Evolutionary conservation across 2,329 filamentous ascomycete species (phyloP).

Genomic region (Talaromyces sp.): DNA sequence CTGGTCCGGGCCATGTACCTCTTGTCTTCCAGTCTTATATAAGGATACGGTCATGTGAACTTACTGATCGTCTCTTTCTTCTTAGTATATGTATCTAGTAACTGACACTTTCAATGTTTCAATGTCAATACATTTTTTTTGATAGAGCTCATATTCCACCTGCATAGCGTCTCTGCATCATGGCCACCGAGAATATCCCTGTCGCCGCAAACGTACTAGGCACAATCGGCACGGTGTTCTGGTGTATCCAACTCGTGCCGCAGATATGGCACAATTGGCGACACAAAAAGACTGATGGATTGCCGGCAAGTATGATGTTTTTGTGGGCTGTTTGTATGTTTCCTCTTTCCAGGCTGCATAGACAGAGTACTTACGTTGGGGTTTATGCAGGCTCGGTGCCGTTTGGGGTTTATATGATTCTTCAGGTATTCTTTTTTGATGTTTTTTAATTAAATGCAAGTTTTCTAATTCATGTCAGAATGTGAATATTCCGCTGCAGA

Average conservation of each 20-base stretch:
- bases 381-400: slow-evolving; percentile 40
- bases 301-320: slow-evolving; percentile 61
- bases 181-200: slow-evolving; percentile 27
- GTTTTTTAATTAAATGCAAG: not conserved
- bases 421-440: slow-evolving; percentile 40
- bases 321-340: slow-evolving; percentile 56
- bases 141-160: not conserved
- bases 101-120: not conserved
- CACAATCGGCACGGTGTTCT: slow-evolving; percentile 42
- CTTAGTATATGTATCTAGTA: not conserved
- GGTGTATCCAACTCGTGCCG: slow-evolving; percentile 40
- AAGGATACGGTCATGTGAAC: not conserved
- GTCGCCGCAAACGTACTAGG: slow-evolving; percentile 38
- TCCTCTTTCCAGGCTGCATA: not conserved
- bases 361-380: not conserved
- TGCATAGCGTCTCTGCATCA: not conserved
- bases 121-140: not conserved
- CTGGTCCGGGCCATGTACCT: not conserved
- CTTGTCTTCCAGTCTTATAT: not conserved
- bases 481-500: slow-evolving; percentile 54
- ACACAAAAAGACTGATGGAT: slow-evolving; percentile 59
- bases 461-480: slow-evolving; percentile 36
- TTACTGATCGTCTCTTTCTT: not conserved
- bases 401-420: slow-evolving; percentile 52
- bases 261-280: slow-evolving; percentile 63